Percentiles rank a stretch among this genome's conserved stretches.
phyloP scores from a whole-genome alignment of 441 rosid species.

The Adansonia gregorii region DNA sequence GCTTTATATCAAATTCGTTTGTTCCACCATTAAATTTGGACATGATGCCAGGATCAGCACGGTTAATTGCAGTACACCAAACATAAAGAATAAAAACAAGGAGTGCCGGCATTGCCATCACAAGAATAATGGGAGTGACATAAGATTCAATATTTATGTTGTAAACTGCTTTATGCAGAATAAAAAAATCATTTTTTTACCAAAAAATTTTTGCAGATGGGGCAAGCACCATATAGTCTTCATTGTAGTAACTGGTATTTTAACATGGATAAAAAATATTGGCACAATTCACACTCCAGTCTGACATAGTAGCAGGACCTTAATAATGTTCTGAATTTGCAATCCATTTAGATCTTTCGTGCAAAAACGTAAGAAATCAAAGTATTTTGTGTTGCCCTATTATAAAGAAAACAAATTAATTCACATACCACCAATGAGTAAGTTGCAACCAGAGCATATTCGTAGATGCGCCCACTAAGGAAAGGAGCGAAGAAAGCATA shows the following conservation, averaged over 20 bases:
- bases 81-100: conserved; percentile 67
- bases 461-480: conserved; percentile 68
- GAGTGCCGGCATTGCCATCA: conserved; percentile 51
- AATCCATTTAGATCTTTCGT: conserved; percentile 11
- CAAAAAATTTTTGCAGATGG: neutral
- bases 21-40: conserved; percentile 49
- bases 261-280: neutral
- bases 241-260: conserved; percentile 11
- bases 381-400: neutral
- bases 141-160: conserved; percentile 2
- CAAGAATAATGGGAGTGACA: conserved; percentile 14
- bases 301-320: neutral
- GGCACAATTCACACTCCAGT: neutral
- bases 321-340: neutral
- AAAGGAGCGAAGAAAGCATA: conserved; percentile 81
- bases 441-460: conserved; percentile 48
- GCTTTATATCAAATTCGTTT: conserved; percentile 35
- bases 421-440: conserved; percentile 72
- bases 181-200: neutral
- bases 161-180: conserved; percentile 6
- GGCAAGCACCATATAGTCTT: neutral
- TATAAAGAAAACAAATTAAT: conserved; percentile 12
- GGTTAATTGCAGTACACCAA: conserved; percentile 73
- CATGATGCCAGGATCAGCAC: conserved; percentile 79
- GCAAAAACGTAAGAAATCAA: conserved; percentile 10